Evolutionary conservation across 2,329 filamentous ascomycete genomes (phyloP), one percentile per base, ranked within the genome.

Genomic region (Nannizzia gypsea): DNA sequence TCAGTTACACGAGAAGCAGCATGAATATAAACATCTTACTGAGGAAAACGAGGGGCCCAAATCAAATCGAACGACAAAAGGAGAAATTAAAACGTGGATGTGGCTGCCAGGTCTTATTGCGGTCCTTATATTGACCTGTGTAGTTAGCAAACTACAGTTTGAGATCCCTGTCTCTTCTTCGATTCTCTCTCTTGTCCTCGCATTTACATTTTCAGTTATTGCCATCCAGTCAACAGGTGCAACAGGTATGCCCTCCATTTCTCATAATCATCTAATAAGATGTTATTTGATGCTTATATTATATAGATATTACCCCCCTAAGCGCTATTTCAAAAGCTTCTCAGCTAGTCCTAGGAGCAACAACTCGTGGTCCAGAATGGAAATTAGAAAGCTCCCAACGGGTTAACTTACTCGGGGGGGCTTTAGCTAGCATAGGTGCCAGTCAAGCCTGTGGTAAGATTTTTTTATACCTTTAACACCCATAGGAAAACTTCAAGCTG

Each of bases 251-350:
- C 50, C 34, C 3, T 36, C 9, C 15, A 15, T 13, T 44, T 17
- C 11, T 3, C 2, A 26, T 50, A 22, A n/a, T 34, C 17, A 6
- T 42, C n/a, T 13, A 22, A 11, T n/a, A 6, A 13, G n/a, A 22
- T 15, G 20, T 3, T 13, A 9, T 54, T 6, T 11, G 17, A 22
- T 38, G 34, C 34, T 34, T 36, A 56, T 17, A 15, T 13, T 11
- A 22, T 3, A 1, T 78, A 15, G 82, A 85, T 65, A 80, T 80
- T 65, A 83, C 84, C 0, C 85, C 85, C 0, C 74, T 87, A 1
- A 87, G 84, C 2, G 83, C 85, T 2, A 83, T 83, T 0, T 80
- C 83, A 64, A 88, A 87, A 72, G 84, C 84, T 3, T 85, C 83
- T 1, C 85, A 87, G 74, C 81, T 87, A 60, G 78, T 88, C 59